Percentiles rank a stretch among this genome's conserved stretches.
phyloP scores from a whole-genome alignment of 2,329 filamentous ascomycete genomes.

The Scedosporium boydii region DNA sequence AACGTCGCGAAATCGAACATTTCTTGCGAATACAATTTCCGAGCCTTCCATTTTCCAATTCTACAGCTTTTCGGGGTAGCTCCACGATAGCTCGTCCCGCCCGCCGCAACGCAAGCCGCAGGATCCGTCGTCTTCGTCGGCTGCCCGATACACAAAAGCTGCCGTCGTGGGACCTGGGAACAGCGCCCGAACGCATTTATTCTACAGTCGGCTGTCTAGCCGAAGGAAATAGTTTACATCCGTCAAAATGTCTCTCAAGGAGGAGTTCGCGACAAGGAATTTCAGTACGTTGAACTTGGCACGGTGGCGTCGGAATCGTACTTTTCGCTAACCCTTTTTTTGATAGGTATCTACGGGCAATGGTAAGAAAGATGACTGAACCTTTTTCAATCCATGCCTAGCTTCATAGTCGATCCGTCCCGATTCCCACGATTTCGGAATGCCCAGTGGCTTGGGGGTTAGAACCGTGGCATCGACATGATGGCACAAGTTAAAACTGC shows the following conservation, averaged over 20 bases:
- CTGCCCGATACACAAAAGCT: neutral
- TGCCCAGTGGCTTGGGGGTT: neutral
- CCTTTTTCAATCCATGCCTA: neutral
- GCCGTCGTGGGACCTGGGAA: neutral
- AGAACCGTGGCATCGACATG: neutral
- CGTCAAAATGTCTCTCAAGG: conserved; percentile 57
- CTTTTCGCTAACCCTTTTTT: conserved; percentile 20
- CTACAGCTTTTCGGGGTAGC: neutral
- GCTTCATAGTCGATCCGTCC: neutral
- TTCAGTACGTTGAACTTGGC: conserved; percentile 49
- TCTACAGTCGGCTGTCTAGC: neutral
- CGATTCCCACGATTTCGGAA: neutral
- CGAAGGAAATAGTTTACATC: neutral
- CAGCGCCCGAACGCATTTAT: neutral
- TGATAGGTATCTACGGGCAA: conserved; percentile 63
- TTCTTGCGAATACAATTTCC: neutral
- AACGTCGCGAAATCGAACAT: neutral
- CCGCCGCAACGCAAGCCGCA: neutral
- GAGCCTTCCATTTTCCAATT: neutral
- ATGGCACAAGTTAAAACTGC: neutral
- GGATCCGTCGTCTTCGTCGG: neutral
- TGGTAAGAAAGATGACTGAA: conserved; percentile 43
- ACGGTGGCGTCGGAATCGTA: neutral
- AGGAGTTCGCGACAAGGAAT: conserved; percentile 64
- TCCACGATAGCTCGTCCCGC: neutral